These are phyloP conservation scores for Eimeria acervulina DNA, from an alignment of 169 alveolate species.

Conservation along the genomic window DNA sequence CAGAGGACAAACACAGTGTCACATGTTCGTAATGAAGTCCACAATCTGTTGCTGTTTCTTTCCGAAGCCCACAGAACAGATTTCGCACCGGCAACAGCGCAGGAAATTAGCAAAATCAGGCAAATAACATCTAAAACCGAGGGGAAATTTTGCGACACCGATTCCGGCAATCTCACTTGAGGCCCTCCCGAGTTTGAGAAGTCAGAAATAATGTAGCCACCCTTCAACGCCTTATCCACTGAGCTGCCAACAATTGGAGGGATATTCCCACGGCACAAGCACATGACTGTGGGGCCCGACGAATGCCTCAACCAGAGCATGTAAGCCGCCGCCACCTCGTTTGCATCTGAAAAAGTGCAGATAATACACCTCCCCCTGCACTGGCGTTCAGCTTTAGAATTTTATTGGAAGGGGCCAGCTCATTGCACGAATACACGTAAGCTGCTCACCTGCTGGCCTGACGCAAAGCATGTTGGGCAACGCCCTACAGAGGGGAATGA, in stretches of 20 bases:
- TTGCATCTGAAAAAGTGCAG: constrained; percentile 83
- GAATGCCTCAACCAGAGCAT: constrained; percentile 78
- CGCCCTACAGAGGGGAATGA: constrained; percentile 83
- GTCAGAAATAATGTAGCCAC: constrained; percentile 89
- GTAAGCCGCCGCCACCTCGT: constrained; percentile 85
- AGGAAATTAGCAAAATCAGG: too few species aligned
- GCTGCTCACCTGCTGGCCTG: constrained; percentile 89
- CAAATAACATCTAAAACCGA: too few species aligned
- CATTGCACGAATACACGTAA: background rate
- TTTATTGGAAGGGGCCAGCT: background rate
- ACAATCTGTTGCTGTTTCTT: background rate
- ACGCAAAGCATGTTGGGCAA: constrained; percentile 87
- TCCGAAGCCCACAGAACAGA: background rate
- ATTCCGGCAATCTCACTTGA: constrained; percentile 28
- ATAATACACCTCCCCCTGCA: background rate
- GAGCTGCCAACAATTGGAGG: constrained; percentile 86
- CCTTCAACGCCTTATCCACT: constrained; percentile 87
- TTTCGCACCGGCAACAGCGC: too few species aligned
- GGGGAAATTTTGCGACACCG: background rate
- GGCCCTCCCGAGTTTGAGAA: constrained; percentile 65
- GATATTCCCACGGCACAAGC: constrained; percentile 84
- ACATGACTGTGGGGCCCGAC: constrained; percentile 81
- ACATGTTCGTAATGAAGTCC: background rate
- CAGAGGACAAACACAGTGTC: background rate
- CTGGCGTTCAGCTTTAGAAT: background rate